These are phyloP conservation scores for Cerrena zonata DNA, from an alignment of 1,284 basidiomycete species.

Conservation along the genomic window DNA sequence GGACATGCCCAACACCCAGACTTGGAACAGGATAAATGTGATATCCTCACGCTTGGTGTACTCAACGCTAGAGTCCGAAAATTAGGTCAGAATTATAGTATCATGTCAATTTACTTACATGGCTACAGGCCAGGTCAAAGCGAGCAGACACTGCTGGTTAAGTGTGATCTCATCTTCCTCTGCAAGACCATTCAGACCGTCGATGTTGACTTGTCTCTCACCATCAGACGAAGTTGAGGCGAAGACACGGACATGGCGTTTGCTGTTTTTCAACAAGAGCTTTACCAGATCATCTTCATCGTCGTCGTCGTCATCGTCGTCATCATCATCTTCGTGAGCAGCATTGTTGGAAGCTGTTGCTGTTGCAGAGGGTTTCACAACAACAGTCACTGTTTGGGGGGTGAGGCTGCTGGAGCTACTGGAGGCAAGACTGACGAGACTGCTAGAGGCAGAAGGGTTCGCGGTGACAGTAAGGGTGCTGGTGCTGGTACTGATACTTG, in stretches of 20 bases:
- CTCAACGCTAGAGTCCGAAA: constrained; percentile 39
- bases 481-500: neutral
- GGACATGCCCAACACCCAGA: constrained; percentile 78
- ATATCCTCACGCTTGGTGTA: constrained; percentile 74
- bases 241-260: neutral
- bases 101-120: constrained; percentile 38
- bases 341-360: constrained; percentile 7
- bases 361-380: constrained; percentile 7
- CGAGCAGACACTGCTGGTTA: constrained; percentile 44
- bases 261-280: neutral
- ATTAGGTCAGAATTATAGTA: neutral
- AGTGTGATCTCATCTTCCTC: constrained; percentile 35
- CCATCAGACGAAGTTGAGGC: constrained; percentile 27
- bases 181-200: constrained; percentile 35
- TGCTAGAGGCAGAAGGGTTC: neutral
- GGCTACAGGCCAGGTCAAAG: constrained; percentile 62
- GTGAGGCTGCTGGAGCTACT: constrained; percentile 4
- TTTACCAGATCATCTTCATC: constrained; percentile 6
- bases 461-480: neutral
- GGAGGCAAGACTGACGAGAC: neutral
- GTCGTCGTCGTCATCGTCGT: constrained; percentile 17
- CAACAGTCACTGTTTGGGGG: constrained; percentile 12
- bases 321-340: constrained; percentile 7
- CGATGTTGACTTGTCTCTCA: constrained; percentile 32
- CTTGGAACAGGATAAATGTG: constrained; percentile 70